These are phyloP conservation scores for Pleurotus giganteus DNA, from an alignment of 768 basidiomycete genomes.

Conservation along the genomic window DNA sequence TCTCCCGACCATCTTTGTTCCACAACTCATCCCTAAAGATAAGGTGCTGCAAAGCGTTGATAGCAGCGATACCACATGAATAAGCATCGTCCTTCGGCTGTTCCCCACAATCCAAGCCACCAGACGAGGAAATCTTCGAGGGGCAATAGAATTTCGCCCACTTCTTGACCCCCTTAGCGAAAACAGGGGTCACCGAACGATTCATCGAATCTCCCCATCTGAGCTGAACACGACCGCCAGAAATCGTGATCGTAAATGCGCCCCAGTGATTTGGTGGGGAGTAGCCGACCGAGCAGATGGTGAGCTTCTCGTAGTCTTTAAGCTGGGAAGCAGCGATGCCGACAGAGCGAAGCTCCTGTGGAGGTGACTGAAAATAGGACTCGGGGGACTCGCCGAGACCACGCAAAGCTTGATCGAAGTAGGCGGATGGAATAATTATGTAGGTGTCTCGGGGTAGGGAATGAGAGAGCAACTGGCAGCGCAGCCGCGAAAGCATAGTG, in stretches of 20 bases:
- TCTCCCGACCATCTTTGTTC: neutral
- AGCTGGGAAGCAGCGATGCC: neutral
- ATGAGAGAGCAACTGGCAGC: neutral
- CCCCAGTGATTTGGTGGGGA: conserved; percentile 12
- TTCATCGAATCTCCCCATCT: conserved; percentile 10
- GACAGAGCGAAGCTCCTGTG: neutral
- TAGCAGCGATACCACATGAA: conserved; percentile 15
- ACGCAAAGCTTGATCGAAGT: neutral
- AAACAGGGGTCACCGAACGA: neutral
- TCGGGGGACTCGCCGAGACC: neutral
- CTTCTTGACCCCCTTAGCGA: neutral
- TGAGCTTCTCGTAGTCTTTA: neutral
- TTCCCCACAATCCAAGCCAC: conserved; percentile 5
- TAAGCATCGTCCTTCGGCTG: conserved; percentile 12
- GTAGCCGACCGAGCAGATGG: neutral
- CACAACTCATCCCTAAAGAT: conserved; percentile 13
- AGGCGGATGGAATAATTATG: neutral
- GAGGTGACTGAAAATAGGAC: neutral
- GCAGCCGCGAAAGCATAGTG: neutral
- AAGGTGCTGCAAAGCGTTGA: conserved; percentile 14
- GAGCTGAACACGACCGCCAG: neutral
- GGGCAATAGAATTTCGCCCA: conserved; percentile 1
- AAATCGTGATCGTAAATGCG: conserved; percentile 1
- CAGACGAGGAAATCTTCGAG: neutral
- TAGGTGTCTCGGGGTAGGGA: neutral